These are phyloP conservation scores for Oleoguttula mirabilis DNA, from an alignment of 495 filamentous ascomycete genomes.

Conservation along the genomic window DNA sequence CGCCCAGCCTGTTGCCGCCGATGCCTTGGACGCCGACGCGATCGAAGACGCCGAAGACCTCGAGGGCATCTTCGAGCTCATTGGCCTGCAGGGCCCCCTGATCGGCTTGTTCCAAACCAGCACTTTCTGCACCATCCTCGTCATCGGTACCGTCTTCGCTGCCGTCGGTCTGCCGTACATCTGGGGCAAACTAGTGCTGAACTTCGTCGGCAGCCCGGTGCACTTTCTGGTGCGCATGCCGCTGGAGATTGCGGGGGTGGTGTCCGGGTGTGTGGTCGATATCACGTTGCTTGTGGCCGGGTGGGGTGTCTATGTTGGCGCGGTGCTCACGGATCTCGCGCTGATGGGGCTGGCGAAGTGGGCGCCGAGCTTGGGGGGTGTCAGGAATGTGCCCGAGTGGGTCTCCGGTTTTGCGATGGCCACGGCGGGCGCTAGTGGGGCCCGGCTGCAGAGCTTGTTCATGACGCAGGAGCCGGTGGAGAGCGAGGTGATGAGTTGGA, in stretches of 20 bases:
- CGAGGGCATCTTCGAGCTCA: conserved; percentile 91
- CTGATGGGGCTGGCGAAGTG: neutral
- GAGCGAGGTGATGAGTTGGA: conserved; percentile 4
- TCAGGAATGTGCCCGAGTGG: conserved; percentile 4
- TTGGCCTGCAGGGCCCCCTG: conserved; percentile 91
- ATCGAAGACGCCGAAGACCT: conserved; percentile 85
- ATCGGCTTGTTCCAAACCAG: conserved; percentile 85
- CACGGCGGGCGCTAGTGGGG: conserved; percentile 1
- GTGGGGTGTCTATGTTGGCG: neutral
- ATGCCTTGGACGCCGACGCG: conserved; percentile 45
- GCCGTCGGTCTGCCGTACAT: conserved; percentile 89
- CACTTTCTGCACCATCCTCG: conserved; percentile 81
- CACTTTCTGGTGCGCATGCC: conserved; percentile 55
- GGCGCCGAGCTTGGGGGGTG: neutral
- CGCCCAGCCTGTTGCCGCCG: conserved; percentile 31
- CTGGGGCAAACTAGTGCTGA: conserved; percentile 69
- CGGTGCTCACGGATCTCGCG: neutral
- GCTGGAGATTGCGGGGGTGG: conserved; percentile 52
- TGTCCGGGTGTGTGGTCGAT: conserved; percentile 61
- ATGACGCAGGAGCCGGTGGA: conserved; percentile 5
- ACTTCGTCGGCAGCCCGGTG: conserved; percentile 67
- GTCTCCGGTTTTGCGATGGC: conserved; percentile 12
- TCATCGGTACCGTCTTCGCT: conserved; percentile 69
- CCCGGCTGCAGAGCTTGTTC: conserved; percentile 10
- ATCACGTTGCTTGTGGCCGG: conserved; percentile 45